These are phyloP conservation scores for Schoenoplectus tabernaemontani DNA, from an alignment of 202 grass and related monocot genomes.

Conservation along the genomic window DNA sequence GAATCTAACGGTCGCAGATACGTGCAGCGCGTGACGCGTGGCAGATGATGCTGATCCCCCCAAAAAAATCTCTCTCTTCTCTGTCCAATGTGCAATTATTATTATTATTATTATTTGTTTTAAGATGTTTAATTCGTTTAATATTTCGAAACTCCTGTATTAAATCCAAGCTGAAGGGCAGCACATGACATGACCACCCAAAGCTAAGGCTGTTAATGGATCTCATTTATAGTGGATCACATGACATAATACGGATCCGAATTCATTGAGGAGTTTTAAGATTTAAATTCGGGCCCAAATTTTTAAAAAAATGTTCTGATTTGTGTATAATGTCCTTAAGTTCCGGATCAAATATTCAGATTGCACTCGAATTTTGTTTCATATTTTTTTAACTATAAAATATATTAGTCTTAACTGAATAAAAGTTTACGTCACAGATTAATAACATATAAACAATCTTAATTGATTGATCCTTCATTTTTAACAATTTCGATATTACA, in stretches of 20 bases:
- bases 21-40: no score
- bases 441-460: no score
- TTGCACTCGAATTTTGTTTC: no score
- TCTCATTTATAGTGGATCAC: neutral
- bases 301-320: neutral
- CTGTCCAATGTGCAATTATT: no score
- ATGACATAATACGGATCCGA: neutral
- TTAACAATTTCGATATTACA: no score
- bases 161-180: neutral
- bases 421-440: no score
- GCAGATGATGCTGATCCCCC: no score
- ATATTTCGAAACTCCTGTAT: conserved; percentile 10
- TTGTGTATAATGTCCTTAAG: neutral
- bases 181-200: conserved; percentile 7
- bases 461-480: no score
- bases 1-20: no score
- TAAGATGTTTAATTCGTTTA: neutral
- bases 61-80: no score
- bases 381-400: no score
- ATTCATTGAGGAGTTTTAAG: neutral
- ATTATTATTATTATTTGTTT: neutral
- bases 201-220: neutral
- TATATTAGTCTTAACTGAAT: no score
- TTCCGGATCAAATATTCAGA: neutral
- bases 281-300: neutral